Base-by-base conservation (phyloP, 306 rosid species). In the Parietaria judaica region DNA sequence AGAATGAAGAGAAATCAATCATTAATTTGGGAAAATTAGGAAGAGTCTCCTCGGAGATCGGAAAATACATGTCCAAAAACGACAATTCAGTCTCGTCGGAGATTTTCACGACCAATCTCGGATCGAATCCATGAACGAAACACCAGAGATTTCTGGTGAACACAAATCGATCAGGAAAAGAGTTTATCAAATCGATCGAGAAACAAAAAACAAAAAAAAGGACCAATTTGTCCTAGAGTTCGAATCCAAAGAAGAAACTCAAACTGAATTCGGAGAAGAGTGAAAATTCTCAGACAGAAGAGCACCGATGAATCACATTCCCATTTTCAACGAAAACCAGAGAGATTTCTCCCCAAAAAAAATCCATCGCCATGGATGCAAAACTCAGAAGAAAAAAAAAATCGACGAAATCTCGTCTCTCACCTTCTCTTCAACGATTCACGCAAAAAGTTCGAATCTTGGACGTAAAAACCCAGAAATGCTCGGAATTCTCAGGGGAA, bases 391-490 rank as follows among this genome's bases (percentile, higher is more conserved):
- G 2, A 63, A 72, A 69, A 15, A 11, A 35, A 54, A 76, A 75
- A 73, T 11, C 77, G 66, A 52, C 31, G 50, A 64, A 79, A 57
- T 52, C 16, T 59, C 37, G 31, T 66, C 45, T 53, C 79, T 79
- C 86, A 84, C 97, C 97, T 83, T 57, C 13, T 71, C 14, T 1
- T 31, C 56, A 56, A 61, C 44, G 67, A 60, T 56, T 70, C 36
- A 23, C 53, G 66, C 73, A 37, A 69, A 71, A 80, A 76, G 55
- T 66, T 62, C 45, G 49, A 78, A 70, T 39, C 79, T 74, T 66
- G 61, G 14, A 48, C 59, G 66, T 54, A 48, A 38, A 66, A 58
- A 71, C 59, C 59, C 50, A 7, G 58, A 68, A 79, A 75, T 51
- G 68, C 69, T 17, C 59, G 76, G 79, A 72, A 75, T 63, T 72